Conservation (phyloP, 2,329 filamentous ascomycete genomes). For the Cladosporium sp. region DNA sequence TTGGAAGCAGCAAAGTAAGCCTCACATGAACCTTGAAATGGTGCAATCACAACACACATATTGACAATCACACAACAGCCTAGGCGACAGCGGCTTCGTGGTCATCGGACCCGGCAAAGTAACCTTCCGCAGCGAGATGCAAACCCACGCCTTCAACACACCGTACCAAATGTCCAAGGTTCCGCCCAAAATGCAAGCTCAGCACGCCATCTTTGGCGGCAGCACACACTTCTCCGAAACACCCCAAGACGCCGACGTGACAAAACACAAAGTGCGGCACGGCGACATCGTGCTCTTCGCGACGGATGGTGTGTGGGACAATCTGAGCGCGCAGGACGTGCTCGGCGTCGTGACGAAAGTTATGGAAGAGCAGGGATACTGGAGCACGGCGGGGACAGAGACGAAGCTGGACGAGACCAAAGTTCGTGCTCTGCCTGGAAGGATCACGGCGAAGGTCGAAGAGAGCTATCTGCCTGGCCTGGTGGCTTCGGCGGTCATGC, state of each 20-base stretch:
- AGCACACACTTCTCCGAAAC: constrained; percentile 66
- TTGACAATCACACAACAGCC: constrained; percentile 33
- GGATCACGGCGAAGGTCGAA: constrained; percentile 27
- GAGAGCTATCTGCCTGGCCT: constrained; percentile 66
- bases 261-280: constrained; percentile 71
- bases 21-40: not conserved
- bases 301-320: constrained; percentile 94
- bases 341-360: constrained; percentile 64
- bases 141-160: constrained; percentile 97
- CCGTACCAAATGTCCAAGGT: constrained; percentile 91
- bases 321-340: constrained; percentile 85
- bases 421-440: constrained; percentile 21
- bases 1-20: constrained; percentile 78
- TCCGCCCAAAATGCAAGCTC: constrained; percentile 71
- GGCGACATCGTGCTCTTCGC: constrained; percentile 93
- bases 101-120: constrained; percentile 82
- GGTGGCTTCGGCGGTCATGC: constrained; percentile 73
- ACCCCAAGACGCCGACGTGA: constrained; percentile 77
- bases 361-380: constrained; percentile 57
- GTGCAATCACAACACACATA: not conserved
- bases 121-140: constrained; percentile 74
- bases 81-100: constrained; percentile 92
- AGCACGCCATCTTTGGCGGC: constrained; percentile 80
- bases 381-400: constrained; percentile 30
- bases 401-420: constrained; percentile 26